These are phyloP conservation scores for Aspergillus sergii DNA, from an alignment of 2,329 filamentous ascomycete species.

Conservation along the genomic window DNA sequence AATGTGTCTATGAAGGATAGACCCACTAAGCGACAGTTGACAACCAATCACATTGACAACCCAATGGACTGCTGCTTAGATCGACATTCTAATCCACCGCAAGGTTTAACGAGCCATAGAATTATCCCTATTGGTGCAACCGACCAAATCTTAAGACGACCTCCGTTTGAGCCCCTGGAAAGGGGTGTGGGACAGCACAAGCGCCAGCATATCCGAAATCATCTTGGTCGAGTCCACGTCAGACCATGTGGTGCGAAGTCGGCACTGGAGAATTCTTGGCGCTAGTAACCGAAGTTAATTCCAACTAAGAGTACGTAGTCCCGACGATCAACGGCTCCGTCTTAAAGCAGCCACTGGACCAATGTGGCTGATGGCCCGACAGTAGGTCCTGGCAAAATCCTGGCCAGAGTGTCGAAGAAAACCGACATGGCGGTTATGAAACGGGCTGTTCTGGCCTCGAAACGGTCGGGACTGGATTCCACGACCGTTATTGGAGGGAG, in stretches of 20 bases:
- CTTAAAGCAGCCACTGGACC: neutral
- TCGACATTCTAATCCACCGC: neutral
- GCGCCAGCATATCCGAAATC: neutral
- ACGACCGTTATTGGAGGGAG: neutral
- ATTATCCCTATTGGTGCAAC: neutral
- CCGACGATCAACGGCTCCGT: neutral
- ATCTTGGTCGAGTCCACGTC: neutral
- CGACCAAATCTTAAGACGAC: neutral
- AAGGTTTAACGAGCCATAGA: neutral
- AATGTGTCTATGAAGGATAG: neutral
- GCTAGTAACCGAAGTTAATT: neutral
- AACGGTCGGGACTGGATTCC: neutral
- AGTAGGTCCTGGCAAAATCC: neutral
- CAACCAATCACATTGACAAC: neutral
- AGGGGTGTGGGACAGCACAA: neutral
- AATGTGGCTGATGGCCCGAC: neutral
- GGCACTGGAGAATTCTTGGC: neutral
- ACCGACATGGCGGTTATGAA: neutral
- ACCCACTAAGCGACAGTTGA: neutral
- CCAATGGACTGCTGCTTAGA: neutral
- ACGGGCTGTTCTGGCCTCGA: neutral
- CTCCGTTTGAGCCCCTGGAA: slow-evolving; percentile 1
- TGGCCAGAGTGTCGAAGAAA: neutral
- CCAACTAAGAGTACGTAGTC: slow-evolving; percentile 1
- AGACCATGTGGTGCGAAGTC: neutral